Evolutionary conservation across 805 yeast genomes (phyloP), one percentile per base, ranked within the genome.

Genomic region (Candida glaebosa): DNA sequence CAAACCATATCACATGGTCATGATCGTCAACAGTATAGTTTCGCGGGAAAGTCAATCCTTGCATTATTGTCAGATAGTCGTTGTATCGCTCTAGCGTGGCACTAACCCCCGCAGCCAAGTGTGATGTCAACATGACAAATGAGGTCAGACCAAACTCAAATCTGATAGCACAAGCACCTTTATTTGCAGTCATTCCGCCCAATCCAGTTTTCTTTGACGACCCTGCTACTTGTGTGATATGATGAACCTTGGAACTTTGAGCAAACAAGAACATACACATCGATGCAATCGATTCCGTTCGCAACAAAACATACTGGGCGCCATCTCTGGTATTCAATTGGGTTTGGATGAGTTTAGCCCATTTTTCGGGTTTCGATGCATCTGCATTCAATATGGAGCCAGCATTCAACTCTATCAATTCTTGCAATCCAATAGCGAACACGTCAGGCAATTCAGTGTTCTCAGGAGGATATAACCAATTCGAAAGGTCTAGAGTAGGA

Each of bases 171-270:
- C 90, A 95, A 3, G 95, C 96, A 34, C 99, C 99, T 61, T 91
- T 91, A 60, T 93, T 91, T 14, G 97, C 99, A 0, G 98, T 80
- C 67, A 93, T 91, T 34, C 99, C 99, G 30, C 97, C 96, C 41
- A 93, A 69, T 0, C 98, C 99, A 0, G 98, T 91, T 62, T 91
- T 91, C 54, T 90, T 91, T 9, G 86, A 77, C n/a, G 90, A 77
- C n/a, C 97, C 97, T 51, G 89, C 90, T 4, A 93, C 96, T 54
- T 84, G 83, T 10, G 87, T 85, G 3, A 93, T 81, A 31, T 63
- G 43, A 19, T 43, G 41, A 18, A 56, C 55, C 38, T 54, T 49
- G 6, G 47, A 52, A 33, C 51, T 55, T 45, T 75, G 78, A 4
- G 80, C 87, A 58, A 82, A 84, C 38, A 85, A 71, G 34, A 84